Base-by-base conservation (phyloP, 2,329 filamentous ascomycete species). In the Xylaria sp. region DNA sequence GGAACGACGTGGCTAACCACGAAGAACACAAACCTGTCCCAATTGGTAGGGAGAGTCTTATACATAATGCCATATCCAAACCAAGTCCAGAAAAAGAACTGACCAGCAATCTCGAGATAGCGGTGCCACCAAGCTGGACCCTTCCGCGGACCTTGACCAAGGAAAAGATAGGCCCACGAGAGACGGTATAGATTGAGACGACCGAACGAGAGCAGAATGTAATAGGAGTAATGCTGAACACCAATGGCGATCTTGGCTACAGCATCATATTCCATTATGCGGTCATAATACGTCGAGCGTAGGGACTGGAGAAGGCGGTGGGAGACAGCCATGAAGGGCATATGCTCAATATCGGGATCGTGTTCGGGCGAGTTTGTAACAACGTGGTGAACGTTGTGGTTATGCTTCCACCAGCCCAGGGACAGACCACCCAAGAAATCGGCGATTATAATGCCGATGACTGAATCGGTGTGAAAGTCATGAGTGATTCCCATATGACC, bases 401-500 rank as follows among this genome's bases (percentile, higher is more conserved):
- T 97, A 70, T 89, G 87, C 81, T 98, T 98, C 95, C 96, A 99
- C 96, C 96, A 99, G 53, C 95, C 93, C 63, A 97, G 82, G 31
- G 93, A 97, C 40, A 99, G 82, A 0, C 96, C 96, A 44, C 96
- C 96, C 23, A 96, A 83, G 75, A 92, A 98, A 79, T 97, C 92
- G 62, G 94, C 94, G 75, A 97, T 92, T 72, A 97, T 82, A 77
- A 98, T 97, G 58, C 93, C 95, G 70, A 99, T 93, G 58, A 92
- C 85, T 1, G 91, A 92, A 79, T 99, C 96, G 44, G 89, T 81
- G 59, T 92, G 90, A 79, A 95, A 98, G 78, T 91, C 86, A 80
- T 98, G 95, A 2, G 96, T 99, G 75, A 99, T 97, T 73, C 93
- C 96, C 92, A 97, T 97, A 80, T 99, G 96, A 6, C 93, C 94